Base-by-base conservation (phyloP, 495 filamentous ascomycete genomes). In the Daldinia grandis region DNA sequence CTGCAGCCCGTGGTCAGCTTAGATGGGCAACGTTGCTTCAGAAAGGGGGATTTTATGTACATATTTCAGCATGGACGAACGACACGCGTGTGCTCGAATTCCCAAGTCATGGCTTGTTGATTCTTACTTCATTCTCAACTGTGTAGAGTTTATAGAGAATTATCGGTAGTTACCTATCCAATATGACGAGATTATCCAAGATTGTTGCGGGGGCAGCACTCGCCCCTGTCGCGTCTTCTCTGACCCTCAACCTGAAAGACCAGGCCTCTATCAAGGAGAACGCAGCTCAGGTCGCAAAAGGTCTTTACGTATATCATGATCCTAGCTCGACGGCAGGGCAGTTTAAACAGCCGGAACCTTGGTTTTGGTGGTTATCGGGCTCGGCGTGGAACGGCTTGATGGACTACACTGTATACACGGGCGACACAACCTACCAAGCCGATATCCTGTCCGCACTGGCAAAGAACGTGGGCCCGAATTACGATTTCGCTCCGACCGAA, bases 321-420 rank as follows among this genome's bases (percentile, higher is more conserved):
- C 87, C 89, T 1, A 91, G 89, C 50, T 87, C 91, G 49, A 83
- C 84, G 1, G 88, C 91, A 3, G 91, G 91, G 5, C 75, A 77
- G 56, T 77, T 77, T 15, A 92, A 89, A 76, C 78, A 93, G 2
- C 91, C 91, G 1, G 79, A 87, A 63, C 88, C 91, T 0, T 95
- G 93, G 78, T 95, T 89, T 79, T 94, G 90, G 91, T 94, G 91
- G 91, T 87, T 93, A 71, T 87, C 87, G 0, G 92, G 92, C 15
- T 89, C 89, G 10, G 90, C 90, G 81, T 94, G 92, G 79, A 89
- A 87, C 59, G 81, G 89, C 2, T 69, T 98, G 62, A 82, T 97
- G 66, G 90, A 97, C 74, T 97, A 98, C 76, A 94, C 90, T 85
- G 87, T 85, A 67, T 90, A 91, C 64, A 97, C 94, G 0, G 88